These are phyloP conservation scores for Quercus bicolor DNA, from an alignment of 306 rosid species.

Conservation along the genomic window DNA sequence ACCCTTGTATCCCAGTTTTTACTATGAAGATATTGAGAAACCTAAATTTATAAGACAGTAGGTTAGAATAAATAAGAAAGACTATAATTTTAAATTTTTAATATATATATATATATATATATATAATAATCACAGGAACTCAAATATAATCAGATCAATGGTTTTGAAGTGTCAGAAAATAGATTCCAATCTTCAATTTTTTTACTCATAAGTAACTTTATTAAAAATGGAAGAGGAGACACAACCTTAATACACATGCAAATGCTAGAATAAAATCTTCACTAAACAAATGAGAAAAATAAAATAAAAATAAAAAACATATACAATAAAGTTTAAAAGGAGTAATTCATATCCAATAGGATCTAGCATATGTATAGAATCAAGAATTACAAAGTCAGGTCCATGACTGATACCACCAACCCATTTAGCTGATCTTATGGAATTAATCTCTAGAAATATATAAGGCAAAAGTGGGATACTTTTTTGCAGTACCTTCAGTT, in stretches of 20 bases:
- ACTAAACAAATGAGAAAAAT: background rate
- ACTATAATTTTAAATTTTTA: too few relatives aligned
- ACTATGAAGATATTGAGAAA: slow-evolving; percentile 77
- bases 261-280: background rate
- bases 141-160: background rate
- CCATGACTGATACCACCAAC: background rate
- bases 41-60: slow-evolving; percentile 42
- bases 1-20: slow-evolving; percentile 96
- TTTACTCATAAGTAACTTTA: too few relatives aligned
- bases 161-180: background rate
- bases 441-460: too few relatives aligned
- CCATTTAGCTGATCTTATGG: background rate
- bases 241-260: too few relatives aligned
- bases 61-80: background rate
- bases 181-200: too few relatives aligned
- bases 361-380: background rate
- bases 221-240: too few relatives aligned
- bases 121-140: background rate
- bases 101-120: too few relatives aligned
- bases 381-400: background rate
- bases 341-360: background rate
- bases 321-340: background rate
- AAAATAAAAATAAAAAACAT: background rate
- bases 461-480: too few relatives aligned
- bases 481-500: too few relatives aligned